Percentiles rank a stretch among this genome's conserved stretches.
Conservation (phyloP, 768 basidiomycete genomes). For the Ramaria sp. region DNA sequence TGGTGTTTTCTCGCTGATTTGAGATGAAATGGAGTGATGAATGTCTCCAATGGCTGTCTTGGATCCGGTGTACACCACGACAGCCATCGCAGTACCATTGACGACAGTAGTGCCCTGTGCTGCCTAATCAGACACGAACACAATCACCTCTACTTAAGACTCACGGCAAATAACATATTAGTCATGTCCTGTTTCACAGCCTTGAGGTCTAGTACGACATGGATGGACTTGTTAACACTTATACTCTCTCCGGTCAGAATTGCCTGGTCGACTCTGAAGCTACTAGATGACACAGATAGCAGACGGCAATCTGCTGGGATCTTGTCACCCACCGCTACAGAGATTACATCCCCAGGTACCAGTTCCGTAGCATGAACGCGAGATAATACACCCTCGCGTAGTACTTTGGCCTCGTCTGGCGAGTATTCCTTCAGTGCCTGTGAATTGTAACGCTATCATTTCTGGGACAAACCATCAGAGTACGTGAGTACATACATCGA, state of each 20-base stretch:
- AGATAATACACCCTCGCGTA: constrained; percentile 56
- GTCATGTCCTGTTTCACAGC: constrained; percentile 98
- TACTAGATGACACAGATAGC: constrained; percentile 81
- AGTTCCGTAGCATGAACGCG: constrained; percentile 81
- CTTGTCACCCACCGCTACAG: constrained; percentile 88
- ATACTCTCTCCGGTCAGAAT: constrained; percentile 91
- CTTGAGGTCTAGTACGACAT: constrained; percentile 52
- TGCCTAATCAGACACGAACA: not conserved
- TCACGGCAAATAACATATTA: constrained; percentile 89
- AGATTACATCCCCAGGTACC: constrained; percentile 90
- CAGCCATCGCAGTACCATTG: constrained; percentile 77
- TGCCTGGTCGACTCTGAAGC: constrained; percentile 92
- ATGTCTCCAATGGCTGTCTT: constrained; percentile 94
- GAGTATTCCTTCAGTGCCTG: constrained; percentile 96
- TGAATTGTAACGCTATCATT: constrained; percentile 4
- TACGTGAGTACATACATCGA: constrained; percentile 60
- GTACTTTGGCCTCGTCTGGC: constrained; percentile 88
- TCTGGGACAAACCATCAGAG: not conserved
- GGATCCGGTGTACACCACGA: constrained; percentile 81
- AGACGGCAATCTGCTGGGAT: constrained; percentile 92
- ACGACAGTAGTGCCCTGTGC: constrained; percentile 88
- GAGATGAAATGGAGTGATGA: constrained; percentile 89
- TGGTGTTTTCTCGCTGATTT: constrained; percentile 93
- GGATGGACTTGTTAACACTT: constrained; percentile 74
- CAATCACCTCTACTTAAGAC: constrained; percentile 16